Conservation (phyloP, 495 filamentous ascomycete species). For the Tetracladium setigerum region DNA sequence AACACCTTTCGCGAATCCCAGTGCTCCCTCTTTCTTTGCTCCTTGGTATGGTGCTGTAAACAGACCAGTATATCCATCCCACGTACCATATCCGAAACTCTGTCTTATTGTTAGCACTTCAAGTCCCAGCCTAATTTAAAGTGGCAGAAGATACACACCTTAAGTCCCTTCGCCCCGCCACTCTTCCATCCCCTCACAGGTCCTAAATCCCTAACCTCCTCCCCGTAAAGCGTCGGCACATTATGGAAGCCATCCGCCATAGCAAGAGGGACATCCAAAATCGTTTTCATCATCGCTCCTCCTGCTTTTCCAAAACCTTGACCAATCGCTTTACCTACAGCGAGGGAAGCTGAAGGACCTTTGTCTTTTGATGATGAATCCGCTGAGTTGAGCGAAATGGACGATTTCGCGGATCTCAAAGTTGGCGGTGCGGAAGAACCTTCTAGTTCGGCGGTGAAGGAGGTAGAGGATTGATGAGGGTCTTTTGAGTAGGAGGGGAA, state of each 20-base stretch:
- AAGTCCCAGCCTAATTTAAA: not conserved
- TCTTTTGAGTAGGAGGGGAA: too few species aligned
- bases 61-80: slow-evolving; percentile 28
- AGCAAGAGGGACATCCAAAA: slow-evolving; percentile 1
- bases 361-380: not conserved
- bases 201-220: slow-evolving; percentile 42
- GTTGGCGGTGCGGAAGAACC: too few species aligned
- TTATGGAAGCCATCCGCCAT: slow-evolving; percentile 33
- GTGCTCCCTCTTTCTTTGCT: slow-evolving; percentile 27
- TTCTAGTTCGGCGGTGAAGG: too few species aligned
- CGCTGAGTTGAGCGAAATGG: too few species aligned
- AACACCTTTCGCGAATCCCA: slow-evolving; percentile 30
- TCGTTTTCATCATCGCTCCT: slow-evolving; percentile 22
- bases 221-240: slow-evolving; percentile 51
- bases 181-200: slow-evolving; percentile 50
- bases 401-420: too few species aligned
- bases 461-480: too few species aligned
- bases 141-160: slow-evolving; percentile 17
- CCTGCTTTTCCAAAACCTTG: not conserved
- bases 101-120: slow-evolving; percentile 10
- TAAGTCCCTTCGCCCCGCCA: slow-evolving; percentile 39
- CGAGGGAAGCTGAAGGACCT: not conserved
- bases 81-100: slow-evolving; percentile 37
- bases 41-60: slow-evolving; percentile 29
- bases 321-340: slow-evolving; percentile 2